These are phyloP conservation scores for Rusavskia elegans DNA, from an alignment of 495 filamentous ascomycete species.

Conservation along the genomic window DNA sequence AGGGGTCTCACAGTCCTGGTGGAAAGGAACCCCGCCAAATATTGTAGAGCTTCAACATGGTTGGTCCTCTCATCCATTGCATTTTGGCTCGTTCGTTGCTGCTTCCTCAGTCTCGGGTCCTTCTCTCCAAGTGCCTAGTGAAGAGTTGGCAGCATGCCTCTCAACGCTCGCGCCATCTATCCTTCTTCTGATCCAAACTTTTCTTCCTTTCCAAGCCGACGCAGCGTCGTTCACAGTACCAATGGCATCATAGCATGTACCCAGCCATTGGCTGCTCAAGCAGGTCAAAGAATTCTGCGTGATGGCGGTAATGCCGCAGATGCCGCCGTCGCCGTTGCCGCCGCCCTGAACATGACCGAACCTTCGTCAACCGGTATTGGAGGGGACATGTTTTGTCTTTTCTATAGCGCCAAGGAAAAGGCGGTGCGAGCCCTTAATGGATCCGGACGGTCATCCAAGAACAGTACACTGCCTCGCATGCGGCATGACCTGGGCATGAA, in stretches of 20 bases:
- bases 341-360: slow-evolving; percentile 84
- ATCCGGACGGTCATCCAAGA: slow-evolving; percentile 64
- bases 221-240: slow-evolving; percentile 84
- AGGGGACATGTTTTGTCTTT: slow-evolving; percentile 96
- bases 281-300: slow-evolving; percentile 67
- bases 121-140: background rate
- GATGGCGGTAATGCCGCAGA: slow-evolving; percentile 91
- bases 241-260: slow-evolving; percentile 86
- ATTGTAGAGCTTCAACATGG: no score
- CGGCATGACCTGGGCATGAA: slow-evolving; percentile 51
- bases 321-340: slow-evolving; percentile 84
- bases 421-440: slow-evolving; percentile 80
- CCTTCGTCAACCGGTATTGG: slow-evolving; percentile 92
- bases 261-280: slow-evolving; percentile 79
- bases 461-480: slow-evolving; percentile 51
- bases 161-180: slow-evolving; percentile 45
- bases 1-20: no score
- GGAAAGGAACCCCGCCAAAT: no score
- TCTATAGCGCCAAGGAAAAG: slow-evolving; percentile 68
- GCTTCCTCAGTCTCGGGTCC: background rate
- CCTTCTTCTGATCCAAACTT: slow-evolving; percentile 41
- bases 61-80: no score
- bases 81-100: background rate
- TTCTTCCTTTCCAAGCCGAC: slow-evolving; percentile 61
- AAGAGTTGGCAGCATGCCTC: slow-evolving; percentile 27